Percentiles rank a stretch among this genome's conserved stretches.
phyloP scores from a whole-genome alignment of 495 filamentous ascomycete genomes.

The Apodospora peruviana region DNA sequence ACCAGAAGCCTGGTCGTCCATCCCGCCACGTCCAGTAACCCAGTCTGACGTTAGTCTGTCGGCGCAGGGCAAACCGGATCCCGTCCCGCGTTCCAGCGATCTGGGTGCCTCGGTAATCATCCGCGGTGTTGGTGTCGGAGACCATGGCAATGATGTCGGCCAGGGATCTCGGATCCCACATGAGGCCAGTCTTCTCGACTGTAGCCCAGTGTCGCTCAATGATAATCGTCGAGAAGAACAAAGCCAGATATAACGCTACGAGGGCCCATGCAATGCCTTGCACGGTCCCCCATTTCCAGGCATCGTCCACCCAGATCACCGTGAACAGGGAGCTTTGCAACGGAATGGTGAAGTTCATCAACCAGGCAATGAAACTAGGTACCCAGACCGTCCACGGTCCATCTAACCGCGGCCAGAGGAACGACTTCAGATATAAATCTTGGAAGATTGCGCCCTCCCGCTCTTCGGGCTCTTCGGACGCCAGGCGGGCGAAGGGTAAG shows the following conservation, averaged over 20 bases:
- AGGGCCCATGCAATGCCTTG: conserved; percentile 73
- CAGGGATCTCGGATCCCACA: conserved; percentile 78
- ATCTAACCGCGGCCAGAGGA: conserved; percentile 39
- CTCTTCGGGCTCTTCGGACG: conserved; percentile 45
- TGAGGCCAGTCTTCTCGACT: conserved; percentile 60
- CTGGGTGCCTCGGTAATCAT: conserved; percentile 55
- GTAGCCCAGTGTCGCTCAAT: conserved; percentile 47
- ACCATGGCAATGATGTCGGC: conserved; percentile 73
- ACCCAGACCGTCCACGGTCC: conserved; percentile 43
- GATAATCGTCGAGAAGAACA: conserved; percentile 51
- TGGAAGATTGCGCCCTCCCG: conserved; percentile 49
- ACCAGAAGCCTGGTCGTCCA: conserved; percentile 33
- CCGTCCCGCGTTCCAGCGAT: conserved; percentile 49
- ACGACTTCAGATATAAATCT: conserved; percentile 46
- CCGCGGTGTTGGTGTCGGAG: conserved; percentile 70
- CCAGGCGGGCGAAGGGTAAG: conserved; percentile 71
- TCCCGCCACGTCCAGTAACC: conserved; percentile 75
- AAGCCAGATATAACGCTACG: conserved; percentile 63
- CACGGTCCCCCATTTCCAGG: conserved; percentile 77
- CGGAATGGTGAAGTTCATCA: conserved; percentile 41
- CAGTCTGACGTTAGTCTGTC: conserved; percentile 55
- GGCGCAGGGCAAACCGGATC: conserved; percentile 41
- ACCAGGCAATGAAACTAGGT: conserved; percentile 38
- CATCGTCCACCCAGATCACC: conserved; percentile 32
- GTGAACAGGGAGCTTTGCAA: conserved; percentile 44